phyloP scores from a whole-genome alignment of 2,329 filamentous ascomycete species.

The Fusarium irregulare region DNA sequence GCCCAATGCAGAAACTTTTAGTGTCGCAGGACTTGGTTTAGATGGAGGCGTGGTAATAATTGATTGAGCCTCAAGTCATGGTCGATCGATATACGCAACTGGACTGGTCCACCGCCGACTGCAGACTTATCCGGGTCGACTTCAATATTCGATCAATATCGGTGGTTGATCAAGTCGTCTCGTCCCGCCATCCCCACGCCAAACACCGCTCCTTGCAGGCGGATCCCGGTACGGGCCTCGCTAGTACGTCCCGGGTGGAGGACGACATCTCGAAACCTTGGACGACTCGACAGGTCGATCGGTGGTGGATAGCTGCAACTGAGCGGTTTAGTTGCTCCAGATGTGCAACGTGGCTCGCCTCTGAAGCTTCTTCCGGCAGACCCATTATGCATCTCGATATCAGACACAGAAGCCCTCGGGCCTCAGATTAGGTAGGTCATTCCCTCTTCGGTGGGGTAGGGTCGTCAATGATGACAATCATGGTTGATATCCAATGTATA shows the following conservation, averaged over 20 bases:
- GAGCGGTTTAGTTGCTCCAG: constrained; percentile 47
- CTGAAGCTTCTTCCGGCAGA: constrained; percentile 44
- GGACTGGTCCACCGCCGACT: constrained; percentile 22
- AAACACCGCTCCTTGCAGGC: constrained; percentile 30
- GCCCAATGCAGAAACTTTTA: neutral
- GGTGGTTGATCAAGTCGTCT: constrained; percentile 8
- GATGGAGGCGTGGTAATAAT: neutral
- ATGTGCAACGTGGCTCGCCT: constrained; percentile 53
- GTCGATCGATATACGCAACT: constrained; percentile 5
- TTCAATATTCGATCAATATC: constrained; percentile 3
- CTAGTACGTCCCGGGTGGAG: constrained; percentile 24
- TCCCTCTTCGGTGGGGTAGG: constrained; percentile 32
- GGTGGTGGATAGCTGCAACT: constrained; percentile 42
- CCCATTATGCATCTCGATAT: constrained; percentile 47
- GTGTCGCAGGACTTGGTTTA: neutral
- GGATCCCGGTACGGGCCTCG: constrained; percentile 37
- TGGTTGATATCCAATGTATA: constrained; percentile 26
- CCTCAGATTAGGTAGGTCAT: constrained; percentile 40
- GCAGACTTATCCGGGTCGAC: constrained; percentile 17
- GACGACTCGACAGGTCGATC: constrained; percentile 31
- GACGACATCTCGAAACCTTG: constrained; percentile 35
- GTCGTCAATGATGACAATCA: constrained; percentile 33
- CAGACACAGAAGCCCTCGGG: constrained; percentile 38
- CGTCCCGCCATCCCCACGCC: constrained; percentile 39
- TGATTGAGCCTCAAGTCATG: constrained; percentile 2